These are phyloP conservation scores for Flaveria trinervia DNA, from an alignment of 129 eudicot genomes.

Conservation along the genomic window DNA sequence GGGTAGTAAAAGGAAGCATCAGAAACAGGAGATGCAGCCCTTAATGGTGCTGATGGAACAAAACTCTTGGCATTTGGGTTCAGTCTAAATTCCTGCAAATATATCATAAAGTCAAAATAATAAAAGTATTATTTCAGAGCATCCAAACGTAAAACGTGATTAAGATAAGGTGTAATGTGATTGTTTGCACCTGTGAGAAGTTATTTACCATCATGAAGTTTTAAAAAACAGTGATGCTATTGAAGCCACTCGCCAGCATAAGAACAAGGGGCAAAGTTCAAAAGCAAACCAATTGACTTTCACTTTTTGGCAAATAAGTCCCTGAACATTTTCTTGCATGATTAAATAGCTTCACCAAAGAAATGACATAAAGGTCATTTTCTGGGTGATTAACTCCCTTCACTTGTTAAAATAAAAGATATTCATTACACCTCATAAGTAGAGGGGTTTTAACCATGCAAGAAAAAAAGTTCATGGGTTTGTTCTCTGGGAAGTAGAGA, in stretches of 20 bases:
- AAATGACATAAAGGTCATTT: background rate
- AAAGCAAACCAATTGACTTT: background rate
- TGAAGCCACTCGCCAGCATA: background rate
- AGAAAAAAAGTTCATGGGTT: background rate
- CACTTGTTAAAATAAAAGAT: background rate
- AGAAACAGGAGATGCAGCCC: slow-evolving; percentile 87
- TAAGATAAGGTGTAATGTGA: background rate
- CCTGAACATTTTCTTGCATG: slow-evolving; percentile 15
- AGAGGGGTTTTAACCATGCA: background rate
- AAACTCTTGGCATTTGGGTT: slow-evolving; percentile 97
- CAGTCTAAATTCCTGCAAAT: slow-evolving; percentile 75
- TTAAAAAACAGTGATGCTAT: background rate
- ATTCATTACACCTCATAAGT: background rate
- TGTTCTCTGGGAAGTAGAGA: background rate
- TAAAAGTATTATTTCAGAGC: background rate
- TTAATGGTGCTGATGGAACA: slow-evolving; percentile 61
- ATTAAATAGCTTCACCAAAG: background rate
- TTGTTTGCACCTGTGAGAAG: slow-evolving; percentile 16
- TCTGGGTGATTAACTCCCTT: slow-evolving; percentile 6
- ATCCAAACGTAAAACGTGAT: background rate
- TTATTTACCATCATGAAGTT: slow-evolving; percentile 24
- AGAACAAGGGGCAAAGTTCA: background rate
- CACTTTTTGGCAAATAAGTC: background rate
- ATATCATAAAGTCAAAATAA: background rate
- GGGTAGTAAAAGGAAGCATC: slow-evolving; percentile 85